Evolutionary conservation across 495 filamentous ascomycete species (phyloP).

Genomic region (Aeminium ludgeri): DNA sequence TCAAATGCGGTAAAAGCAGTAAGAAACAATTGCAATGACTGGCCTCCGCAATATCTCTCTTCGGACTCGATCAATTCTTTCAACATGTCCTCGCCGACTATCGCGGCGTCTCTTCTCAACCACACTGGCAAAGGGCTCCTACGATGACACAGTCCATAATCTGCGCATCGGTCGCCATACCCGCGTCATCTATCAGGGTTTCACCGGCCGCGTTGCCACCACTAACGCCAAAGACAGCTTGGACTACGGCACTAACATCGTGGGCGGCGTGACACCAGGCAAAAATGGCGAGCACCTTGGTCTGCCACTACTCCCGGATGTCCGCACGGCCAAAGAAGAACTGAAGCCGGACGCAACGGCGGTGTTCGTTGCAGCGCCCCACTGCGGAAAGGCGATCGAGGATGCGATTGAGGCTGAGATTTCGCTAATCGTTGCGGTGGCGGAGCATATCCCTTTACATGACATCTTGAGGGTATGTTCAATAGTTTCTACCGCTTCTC

Average conservation of each 20-base stretch:
- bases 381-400: slow-evolving; percentile 63
- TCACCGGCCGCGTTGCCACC: slow-evolving; percentile 65
- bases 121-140: slow-evolving; percentile 17
- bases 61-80: neutral
- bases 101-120: slow-evolving; percentile 10
- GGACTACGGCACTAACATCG: slow-evolving; percentile 73
- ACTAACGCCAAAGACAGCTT: slow-evolving; percentile 69
- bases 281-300: slow-evolving; percentile 64
- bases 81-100: neutral
- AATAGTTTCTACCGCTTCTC: slow-evolving; percentile 1
- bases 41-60: neutral
- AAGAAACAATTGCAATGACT: too few species aligned
- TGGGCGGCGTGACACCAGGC: slow-evolving; percentile 70
- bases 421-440: slow-evolving; percentile 73
- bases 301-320: slow-evolving; percentile 58
- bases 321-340: slow-evolving; percentile 53
- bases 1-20: too few species aligned
- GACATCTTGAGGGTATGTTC: slow-evolving; percentile 57
- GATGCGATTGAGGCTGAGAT: slow-evolving; percentile 83
- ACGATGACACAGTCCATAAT: slow-evolving; percentile 53
- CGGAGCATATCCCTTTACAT: slow-evolving; percentile 80
- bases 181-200: slow-evolving; percentile 73
- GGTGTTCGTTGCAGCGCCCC: slow-evolving; percentile 68
- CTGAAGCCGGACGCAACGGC: slow-evolving; percentile 72
- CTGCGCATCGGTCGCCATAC: slow-evolving; percentile 67